Base-by-base conservation (phyloP, 192 early-diverging fungal genomes). In the Endogone sp. region DNA sequence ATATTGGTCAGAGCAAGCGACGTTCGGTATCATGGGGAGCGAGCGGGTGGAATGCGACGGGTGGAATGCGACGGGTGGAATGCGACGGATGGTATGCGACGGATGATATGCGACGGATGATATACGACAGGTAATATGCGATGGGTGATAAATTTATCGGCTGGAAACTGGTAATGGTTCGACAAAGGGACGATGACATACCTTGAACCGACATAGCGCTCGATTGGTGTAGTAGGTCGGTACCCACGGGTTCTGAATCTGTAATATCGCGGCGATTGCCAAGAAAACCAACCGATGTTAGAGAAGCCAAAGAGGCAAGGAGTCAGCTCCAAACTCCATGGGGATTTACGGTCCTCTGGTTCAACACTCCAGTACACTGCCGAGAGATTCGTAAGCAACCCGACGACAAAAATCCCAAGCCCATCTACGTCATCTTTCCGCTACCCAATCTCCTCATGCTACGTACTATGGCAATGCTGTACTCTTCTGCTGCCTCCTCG, bases 151-250 rank as follows among this genome's bases (percentile, higher is more conserved):
- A 49, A 6, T 30, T 4, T n/a, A 57, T 56, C 29, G 55, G 2
- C 2, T 55, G n/a, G 60, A 64, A 9, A 6, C 56, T 29, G 24
- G 10, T 54, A 29, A 8, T 64, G 29, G 16, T 30, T 26, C 22
- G 26, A 8, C 26, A 21, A 32, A 49, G 22, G 20, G 29, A 16
- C 25, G 10, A 22, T 2, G 20, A n/a, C 44, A 49, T 76, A 82
- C 83, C 66, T 85, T 86, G 26, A 91, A 82, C 62, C 86, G 88
- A 64, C 88, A 91, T 11, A 93, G 81, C 13, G 93, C 93, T 11
- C 94, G 77, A 67, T 95, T 95, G n/a, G 91, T 91, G 73, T 88
- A 95, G 71, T 92, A 95, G 3, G 84, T 74, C 21, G 87, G 74
- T 56, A 87, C 82, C 9, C 32, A 74, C 2, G 89, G 82, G 67